Evolutionary conservation across 148 eudicot species (phyloP).

Genomic region (Suaeda aralocaspica): DNA sequence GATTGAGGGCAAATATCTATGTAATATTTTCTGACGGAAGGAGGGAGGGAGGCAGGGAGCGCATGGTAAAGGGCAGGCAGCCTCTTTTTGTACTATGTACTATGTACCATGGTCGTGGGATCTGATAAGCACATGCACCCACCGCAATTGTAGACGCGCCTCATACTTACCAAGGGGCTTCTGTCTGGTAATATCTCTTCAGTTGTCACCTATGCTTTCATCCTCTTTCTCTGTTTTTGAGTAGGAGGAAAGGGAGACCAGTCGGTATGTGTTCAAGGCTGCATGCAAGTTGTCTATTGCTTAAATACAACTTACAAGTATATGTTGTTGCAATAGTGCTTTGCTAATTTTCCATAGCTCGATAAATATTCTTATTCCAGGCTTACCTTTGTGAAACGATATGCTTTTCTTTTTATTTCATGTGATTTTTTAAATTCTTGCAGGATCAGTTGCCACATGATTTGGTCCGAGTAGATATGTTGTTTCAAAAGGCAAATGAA

Average conservation of each 20-base stretch:
- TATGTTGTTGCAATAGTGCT: background rate
- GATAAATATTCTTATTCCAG: background rate
- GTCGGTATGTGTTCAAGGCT: background rate
- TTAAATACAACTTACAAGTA: background rate
- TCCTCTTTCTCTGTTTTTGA: background rate
- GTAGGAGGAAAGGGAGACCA: background rate
- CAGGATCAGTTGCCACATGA: conserved; percentile 94
- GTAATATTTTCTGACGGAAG: no score
- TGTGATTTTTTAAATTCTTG: conserved; percentile 17
- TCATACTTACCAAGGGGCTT: no score
- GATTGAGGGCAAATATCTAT: no score
- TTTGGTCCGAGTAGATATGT: conserved; percentile 64
- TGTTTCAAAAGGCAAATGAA: conserved; percentile 68
- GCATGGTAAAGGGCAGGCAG: no score
- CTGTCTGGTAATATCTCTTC: background rate
- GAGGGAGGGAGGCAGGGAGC: no score
- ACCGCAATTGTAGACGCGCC: no score
- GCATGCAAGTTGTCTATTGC: background rate
- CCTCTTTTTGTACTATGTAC: no score
- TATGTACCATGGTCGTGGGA: no score
- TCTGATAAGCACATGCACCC: no score
- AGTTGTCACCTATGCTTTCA: background rate
- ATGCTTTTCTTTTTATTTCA: background rate
- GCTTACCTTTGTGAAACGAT: background rate
- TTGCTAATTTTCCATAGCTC: background rate